Evolutionary conservation across 768 basidiomycete genomes (phyloP), one percentile per base, ranked within the genome.

Genomic region (Collybia sp.): DNA sequence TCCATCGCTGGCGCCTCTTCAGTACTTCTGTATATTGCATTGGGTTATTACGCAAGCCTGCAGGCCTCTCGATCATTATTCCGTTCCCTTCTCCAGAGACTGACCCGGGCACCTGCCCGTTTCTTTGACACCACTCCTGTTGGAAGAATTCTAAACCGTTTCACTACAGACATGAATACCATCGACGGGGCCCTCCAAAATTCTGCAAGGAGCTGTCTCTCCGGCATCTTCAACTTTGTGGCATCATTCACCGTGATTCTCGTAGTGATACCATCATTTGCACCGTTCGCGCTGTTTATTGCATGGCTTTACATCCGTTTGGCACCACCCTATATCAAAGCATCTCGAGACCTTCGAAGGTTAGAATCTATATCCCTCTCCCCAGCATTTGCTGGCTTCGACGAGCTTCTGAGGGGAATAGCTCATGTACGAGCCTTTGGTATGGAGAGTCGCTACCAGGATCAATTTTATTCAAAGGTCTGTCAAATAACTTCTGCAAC

Each of bases 121-220:
- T 85, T 86, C 60, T 88, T 85, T 62, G 86, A 88, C 54, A 68
- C 75, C 33, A 88, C 84, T 3, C 86, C 86, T 1, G 79, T 85
- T 33, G 89, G 89, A 9, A 70, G 86, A 6, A 85, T 92, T 53
- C 71, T 88, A 33, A 90, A 91, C 55, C 77, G 91, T 13, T 87
- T 92, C 57, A 85, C 84, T 12, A 75, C 78, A 6, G 87, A 91
- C 53, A 83, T 91, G 55, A 82, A 81, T 43, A 82, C 82, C 5
- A 80, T 90, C 36, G 88, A 92, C 57, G 72, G 76, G 5, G 71
- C 76, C 0, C 67, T 88, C 1, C 76, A 82, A 53, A 64, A 63
- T 43, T 83, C 82, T 5, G 77, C 75, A 4, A 64, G 79, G 32
- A 63, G 62, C 6, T 83, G 80, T 40, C 58, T 85, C 12, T 69